Base-by-base conservation (phyloP, 2,329 filamentous ascomycete genomes). In the Plenodomus biglobosus region DNA sequence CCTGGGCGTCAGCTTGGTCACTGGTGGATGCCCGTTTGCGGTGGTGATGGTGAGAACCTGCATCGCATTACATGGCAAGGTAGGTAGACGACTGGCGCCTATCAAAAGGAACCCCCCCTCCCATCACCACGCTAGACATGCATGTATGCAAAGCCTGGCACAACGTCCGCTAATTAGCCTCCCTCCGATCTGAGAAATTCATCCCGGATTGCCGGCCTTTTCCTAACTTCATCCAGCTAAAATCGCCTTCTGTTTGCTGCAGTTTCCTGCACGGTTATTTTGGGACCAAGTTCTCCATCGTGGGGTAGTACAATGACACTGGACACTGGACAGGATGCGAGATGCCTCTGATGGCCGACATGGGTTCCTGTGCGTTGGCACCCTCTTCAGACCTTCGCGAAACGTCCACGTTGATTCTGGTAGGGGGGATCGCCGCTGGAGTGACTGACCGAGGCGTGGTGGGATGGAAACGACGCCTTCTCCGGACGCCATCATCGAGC, bases 231-330 rank as follows among this genome's bases (percentile, higher is more conserved):
- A 44, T 53, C 19, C 30, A 46, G 63, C 10, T 44, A 53, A 40
- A 56, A 61, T 45, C 43, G 62, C 64, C 64, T 64, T 50, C 51
- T 57, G 62, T 56, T 48, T 52, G 22, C 27, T 32, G 27, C 11
- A 7, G 27, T 32, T 32, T 32, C 27, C 44, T 48, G 48, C 49
- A 59, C 45, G 53, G 42, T 64, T 69, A 68, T 65, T 65, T 62
- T 66, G 64, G 58, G 63, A 53, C 48, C 47, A 38, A 44, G 53
- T 56, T 48, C 52, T 55, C 45, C 55, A 52, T 56, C 48, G 54
- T 54, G 52, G 56, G 44, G 54, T 54, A 39, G 43, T 17, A 49
- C 50, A 35, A 39, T 37, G 16, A 20, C 22, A 46, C 20, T 39
- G 50, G 16, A 20, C 22, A 46, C 20, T 39, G 50, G 46, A 38